phyloP scores from a whole-genome alignment of 495 filamentous ascomycete genomes.

The Aspergillus asperescens region DNA sequence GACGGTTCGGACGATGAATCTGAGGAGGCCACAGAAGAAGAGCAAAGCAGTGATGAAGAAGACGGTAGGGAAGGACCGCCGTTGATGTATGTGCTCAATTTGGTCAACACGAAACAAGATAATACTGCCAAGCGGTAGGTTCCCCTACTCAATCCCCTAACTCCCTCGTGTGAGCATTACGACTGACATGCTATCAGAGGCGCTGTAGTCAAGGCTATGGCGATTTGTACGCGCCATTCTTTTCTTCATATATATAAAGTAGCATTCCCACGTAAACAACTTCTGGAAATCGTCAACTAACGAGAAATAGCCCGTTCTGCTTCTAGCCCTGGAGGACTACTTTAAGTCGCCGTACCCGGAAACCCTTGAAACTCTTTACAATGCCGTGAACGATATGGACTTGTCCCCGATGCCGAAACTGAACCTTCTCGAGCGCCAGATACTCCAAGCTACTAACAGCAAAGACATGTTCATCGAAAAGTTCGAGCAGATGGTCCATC shows the following conservation, averaged over 20 bases:
- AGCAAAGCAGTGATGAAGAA: slow-evolving; percentile 51
- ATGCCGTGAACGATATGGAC: slow-evolving; percentile 95
- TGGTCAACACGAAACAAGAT: slow-evolving; percentile 97
- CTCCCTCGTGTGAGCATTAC: neutral
- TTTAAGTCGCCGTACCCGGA: slow-evolving; percentile 88
- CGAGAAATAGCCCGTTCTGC: slow-evolving; percentile 66
- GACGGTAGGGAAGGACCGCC: slow-evolving; percentile 70
- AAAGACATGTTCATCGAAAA: slow-evolving; percentile 98
- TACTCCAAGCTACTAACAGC: slow-evolving; percentile 83
- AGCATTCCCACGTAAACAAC: slow-evolving; percentile 8
- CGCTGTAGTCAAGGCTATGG: slow-evolving; percentile 96
- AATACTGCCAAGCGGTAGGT: slow-evolving; percentile 73
- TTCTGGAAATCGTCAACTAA: slow-evolving; percentile 14
- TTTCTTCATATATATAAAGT: slow-evolving; percentile 99
- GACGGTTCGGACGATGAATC: slow-evolving; percentile 41
- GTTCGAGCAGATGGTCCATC: slow-evolving; percentile 89
- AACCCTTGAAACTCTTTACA: slow-evolving; percentile 83
- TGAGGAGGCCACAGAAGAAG: slow-evolving; percentile 41
- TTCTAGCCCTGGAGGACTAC: slow-evolving; percentile 95
- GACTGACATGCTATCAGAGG: slow-evolving; percentile 52
- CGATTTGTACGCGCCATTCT: slow-evolving; percentile 98
- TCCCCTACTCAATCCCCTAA: slow-evolving; percentile 2
- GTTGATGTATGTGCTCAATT: slow-evolving; percentile 94
- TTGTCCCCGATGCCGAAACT: slow-evolving; percentile 88
- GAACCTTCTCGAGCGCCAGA: slow-evolving; percentile 73